phyloP scores from a whole-genome alignment of 2,329 filamentous ascomycete genomes.

The Macrophomina phaseolina region DNA sequence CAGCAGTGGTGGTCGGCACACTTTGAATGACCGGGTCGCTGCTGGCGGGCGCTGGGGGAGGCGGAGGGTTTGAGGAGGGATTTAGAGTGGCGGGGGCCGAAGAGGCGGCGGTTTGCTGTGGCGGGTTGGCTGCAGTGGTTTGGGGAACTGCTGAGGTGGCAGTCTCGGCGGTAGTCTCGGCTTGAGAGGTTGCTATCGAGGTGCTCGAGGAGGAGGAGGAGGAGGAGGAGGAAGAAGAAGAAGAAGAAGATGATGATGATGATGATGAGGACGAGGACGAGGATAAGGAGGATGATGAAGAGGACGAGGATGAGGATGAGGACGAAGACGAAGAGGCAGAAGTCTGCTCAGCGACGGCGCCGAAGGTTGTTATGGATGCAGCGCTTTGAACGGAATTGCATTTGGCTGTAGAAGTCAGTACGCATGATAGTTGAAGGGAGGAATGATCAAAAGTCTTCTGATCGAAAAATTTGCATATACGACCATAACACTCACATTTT shows the following conservation, averaged over 20 bases:
- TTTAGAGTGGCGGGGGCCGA: neutral
- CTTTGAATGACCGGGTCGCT: neutral
- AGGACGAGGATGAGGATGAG: too few relatives aligned
- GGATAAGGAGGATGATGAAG: neutral
- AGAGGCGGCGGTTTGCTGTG: constrained; percentile 2
- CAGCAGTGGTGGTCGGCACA: neutral
- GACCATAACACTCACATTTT: neutral
- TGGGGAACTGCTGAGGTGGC: neutral
- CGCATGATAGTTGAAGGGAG: neutral
- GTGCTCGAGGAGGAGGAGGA: constrained; percentile 3
- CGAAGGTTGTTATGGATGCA: constrained; percentile 21
- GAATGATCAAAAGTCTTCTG: too few relatives aligned
- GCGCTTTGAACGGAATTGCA: constrained; percentile 6
- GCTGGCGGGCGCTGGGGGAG: neutral
- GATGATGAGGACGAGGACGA: constrained; percentile 1
- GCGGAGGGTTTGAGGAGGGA: neutral
- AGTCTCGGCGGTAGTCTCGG: constrained; percentile 1
- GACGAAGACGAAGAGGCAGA: neutral
- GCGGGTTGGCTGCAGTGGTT: neutral
- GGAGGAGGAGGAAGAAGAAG: neutral
- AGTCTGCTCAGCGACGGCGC: constrained; percentile 5
- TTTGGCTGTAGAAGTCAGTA: neutral
- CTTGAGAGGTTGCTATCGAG: neutral
- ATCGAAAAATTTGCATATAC: neutral
- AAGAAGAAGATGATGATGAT: constrained; percentile 3